Evolutionary conservation across 768 basidiomycete genomes (phyloP), one percentile per base, ranked within the genome.

Genomic region (Amanita jacksonii): DNA sequence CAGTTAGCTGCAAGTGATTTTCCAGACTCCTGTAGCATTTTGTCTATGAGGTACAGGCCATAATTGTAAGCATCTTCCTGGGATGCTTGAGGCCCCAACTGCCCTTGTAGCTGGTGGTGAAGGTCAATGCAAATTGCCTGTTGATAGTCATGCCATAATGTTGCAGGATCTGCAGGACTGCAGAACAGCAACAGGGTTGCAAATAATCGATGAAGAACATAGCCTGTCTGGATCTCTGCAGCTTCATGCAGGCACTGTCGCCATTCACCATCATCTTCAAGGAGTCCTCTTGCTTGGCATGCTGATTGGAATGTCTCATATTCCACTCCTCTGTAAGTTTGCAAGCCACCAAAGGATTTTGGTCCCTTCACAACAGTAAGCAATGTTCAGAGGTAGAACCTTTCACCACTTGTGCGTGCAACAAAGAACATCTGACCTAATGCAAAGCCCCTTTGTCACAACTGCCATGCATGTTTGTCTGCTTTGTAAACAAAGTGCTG

Each of bases 221-320:
- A 9, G 1, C 67, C 69, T 6, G 62, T 62, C 25, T 62, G 54
- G 48, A 68, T 64, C 3, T 28, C 19, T 8, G 53, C 28, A 2
- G 66, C 69, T 34, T 70, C 69, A 8, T 52, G 8, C 0, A 71
- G 52, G 45, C 69, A 71, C 13, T 45, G 51, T 0, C 48, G 30
- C 67, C 67, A 71, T 51, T 73, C 72, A 0, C 56, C 51, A 53
- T 73, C 69, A 56, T 70, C 62, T 31, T 67, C 58, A 0, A 67
- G 44, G 0, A 69, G 51, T 0, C 67, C 66, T 2, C 54, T 46
- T 4, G 59, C 61, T 18, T 54, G 51, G 34, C 71, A 71, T 5
- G 67, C 69, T 3, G 51, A 63, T 20, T 58, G 49, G 33, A 60
- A 71, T 1, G 67, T 62, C 0, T 54, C 50, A 46, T 38, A 48